Conservation (phyloP, 1,284 basidiomycete species). For the Meira nashicola region DNA sequence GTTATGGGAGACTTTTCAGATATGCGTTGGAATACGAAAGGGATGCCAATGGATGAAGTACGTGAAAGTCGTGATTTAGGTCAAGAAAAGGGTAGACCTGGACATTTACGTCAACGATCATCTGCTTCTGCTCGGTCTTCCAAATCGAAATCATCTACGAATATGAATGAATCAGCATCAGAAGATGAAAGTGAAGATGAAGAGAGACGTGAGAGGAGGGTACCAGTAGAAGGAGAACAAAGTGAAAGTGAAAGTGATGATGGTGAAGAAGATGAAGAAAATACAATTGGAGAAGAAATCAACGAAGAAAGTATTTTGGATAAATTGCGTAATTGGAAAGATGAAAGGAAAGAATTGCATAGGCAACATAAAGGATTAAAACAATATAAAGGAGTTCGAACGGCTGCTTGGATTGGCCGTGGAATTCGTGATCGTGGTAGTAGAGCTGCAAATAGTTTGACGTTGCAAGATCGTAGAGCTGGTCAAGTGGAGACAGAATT, state of each 20-base stretch:
- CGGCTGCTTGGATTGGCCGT: conserved; percentile 23
- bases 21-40: neutral
- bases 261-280: conserved; percentile 11
- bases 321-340: conserved; percentile 28
- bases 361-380: conserved; percentile 29
- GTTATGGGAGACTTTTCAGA: conserved; percentile 27
- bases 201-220: neutral
- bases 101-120: neutral
- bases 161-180: neutral
- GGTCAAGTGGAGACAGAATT: conserved; percentile 26
- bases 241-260: conserved; percentile 8
- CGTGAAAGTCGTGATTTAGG: neutral
- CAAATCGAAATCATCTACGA: neutral
- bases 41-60: neutral
- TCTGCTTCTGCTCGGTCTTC: neutral
- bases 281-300: conserved; percentile 11
- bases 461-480: conserved; percentile 20
- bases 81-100: neutral
- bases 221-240: neutral
- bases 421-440: conserved; percentile 15
- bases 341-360: conserved; percentile 28
- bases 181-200: conserved; percentile 14
- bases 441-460: conserved; percentile 15
- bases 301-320: conserved; percentile 19
- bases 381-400: conserved; percentile 28